Base-by-base conservation (phyloP, 257 asterid species). In the Cinchona pubescens region DNA sequence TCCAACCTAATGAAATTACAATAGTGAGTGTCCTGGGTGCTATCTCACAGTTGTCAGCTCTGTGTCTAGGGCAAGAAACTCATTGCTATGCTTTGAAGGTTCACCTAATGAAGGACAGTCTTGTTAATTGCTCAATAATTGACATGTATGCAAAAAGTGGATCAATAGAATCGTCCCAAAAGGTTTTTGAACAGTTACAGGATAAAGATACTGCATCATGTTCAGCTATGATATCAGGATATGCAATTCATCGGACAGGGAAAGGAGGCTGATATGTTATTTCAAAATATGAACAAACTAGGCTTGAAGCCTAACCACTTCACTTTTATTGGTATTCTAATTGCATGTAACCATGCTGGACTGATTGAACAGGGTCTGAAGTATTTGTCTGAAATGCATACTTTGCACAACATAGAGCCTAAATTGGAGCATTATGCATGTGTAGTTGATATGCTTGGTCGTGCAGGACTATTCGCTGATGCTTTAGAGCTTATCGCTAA, bases 71-170 rank as follows among this genome's bases (percentile, higher is more conserved):
- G 73, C 73, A 79, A 79, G 86, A 82, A 79, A 74, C 71, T 32
- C 86, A 82, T 34, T 76, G 81, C 79, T 82, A 72, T 23, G 81
- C 82, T 21, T 53, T 82, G 51, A 82, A 82, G 69, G 56, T 48
- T 73, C 46, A 70, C 48, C 78, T 78, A 35, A 16, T 70, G 30
- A 53, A 68, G 45, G 83, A 82, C 71, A 62, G 14, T 45, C 73
- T 79, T 46, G 79, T 82, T 61, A 43, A 4, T 72, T 76, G 81
- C 73, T 64, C 86, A n/a, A 68, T 79, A 65, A 79, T 82, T 37
- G 82, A 82, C 79, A 79, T 79, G 83, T 82, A 82, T 73, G 77
- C 86, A 15, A 82, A 82, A 76, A 49, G 79, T 69, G 86, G 86
- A 7, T 43, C 59, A n/a, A 49, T 82, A 62, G 77, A 71, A 59